Percentiles rank a stretch among this genome's conserved stretches.
Evolutionary conservation across 176 grass and related monocot species (phyloP).

Genomic region (Aegilops speltoides): DNA sequence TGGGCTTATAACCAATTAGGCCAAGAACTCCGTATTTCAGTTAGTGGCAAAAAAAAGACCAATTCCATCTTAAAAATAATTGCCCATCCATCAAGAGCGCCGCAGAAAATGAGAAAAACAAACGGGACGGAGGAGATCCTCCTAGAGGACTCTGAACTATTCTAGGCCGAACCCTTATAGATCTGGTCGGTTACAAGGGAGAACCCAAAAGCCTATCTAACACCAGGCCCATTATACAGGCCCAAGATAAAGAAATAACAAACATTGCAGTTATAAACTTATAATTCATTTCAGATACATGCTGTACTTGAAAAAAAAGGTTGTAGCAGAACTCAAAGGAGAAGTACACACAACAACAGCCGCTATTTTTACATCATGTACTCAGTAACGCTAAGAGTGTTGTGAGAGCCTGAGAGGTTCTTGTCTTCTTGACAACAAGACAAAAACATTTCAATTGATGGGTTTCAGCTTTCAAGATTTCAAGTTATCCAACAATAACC

Average conservation of each 20-base stretch:
- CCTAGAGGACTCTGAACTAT: too few relatives aligned
- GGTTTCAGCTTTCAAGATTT: neutral
- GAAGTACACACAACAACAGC: neutral
- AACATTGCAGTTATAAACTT: neutral
- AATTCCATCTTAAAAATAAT: neutral
- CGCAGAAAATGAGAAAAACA: neutral
- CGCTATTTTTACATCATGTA: neutral
- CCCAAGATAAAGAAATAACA: neutral
- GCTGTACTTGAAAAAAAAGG: neutral
- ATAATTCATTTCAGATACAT: neutral
- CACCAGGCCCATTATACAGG: neutral
- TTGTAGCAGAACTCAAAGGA: neutral
- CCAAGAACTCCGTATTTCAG: neutral
- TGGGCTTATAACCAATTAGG: neutral
- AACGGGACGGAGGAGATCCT: neutral
- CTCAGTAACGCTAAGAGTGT: neutral
- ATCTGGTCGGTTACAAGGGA: too few relatives aligned
- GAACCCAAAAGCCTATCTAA: too few relatives aligned
- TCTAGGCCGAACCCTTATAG: too few relatives aligned
- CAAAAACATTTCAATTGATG: neutral
- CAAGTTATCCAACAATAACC: neutral
- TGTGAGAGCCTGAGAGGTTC: neutral
- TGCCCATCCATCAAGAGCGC: neutral
- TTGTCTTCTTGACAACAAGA: neutral
- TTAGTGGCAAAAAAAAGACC: neutral